Evolutionary conservation across 257 asterid genomes (phyloP).

Genomic region (Nicotiana paniculata): DNA sequence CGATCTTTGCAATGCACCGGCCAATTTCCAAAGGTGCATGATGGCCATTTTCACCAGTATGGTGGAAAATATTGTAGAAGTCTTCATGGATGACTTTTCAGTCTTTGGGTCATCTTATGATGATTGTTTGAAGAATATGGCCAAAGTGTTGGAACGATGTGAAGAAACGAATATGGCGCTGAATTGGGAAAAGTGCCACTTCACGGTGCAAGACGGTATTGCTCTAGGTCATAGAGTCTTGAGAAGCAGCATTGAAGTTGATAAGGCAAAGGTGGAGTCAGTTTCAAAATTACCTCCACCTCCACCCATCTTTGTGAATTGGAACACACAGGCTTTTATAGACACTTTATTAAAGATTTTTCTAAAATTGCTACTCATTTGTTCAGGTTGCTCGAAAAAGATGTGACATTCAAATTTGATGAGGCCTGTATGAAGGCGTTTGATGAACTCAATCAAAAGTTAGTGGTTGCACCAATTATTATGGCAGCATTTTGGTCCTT

Average conservation of each 20-base stretch:
- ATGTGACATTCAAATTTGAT: not conserved
- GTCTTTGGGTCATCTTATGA: not conserved
- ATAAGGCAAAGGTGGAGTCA: not conserved
- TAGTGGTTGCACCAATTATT: not conserved
- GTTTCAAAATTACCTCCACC: too few species aligned
- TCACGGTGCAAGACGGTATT: not conserved
- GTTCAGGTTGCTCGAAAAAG: not conserved
- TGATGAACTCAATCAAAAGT: not conserved
- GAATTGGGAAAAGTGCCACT: too few species aligned
- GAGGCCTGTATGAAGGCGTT: not conserved
- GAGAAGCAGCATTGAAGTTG: not conserved
- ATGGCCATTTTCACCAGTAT: not conserved
- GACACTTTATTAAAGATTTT: not conserved
- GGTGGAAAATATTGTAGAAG: not conserved
- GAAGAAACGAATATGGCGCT: not conserved
- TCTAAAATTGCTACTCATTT: not conserved
- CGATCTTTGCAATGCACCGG: not conserved
- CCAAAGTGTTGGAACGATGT: too few species aligned
- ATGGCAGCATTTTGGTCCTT: not conserved
- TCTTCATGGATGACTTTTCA: not conserved
- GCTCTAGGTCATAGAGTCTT: not conserved
- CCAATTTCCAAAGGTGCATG: not conserved
- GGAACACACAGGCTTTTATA: not conserved
- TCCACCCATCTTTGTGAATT: not conserved
- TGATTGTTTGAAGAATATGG: not conserved